Percentiles rank a stretch among this genome's conserved stretches.
Evolutionary conservation across 306 rosid genomes (phyloP).

Genomic region (Bauhinia variegata): DNA sequence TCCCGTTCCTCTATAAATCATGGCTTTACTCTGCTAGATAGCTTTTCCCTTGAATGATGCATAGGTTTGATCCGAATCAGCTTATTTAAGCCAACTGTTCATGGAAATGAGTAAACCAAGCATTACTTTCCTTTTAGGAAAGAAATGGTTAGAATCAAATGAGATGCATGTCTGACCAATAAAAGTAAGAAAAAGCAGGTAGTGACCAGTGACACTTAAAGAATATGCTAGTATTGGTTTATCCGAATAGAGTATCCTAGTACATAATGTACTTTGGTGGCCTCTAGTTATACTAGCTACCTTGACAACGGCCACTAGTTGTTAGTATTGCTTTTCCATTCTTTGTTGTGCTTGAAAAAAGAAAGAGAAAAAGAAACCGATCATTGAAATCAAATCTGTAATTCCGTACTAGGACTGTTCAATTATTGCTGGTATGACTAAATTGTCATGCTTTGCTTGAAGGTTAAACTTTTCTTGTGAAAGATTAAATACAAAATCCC

Average conservation of each 20-base stretch:
- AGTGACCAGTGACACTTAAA: not conserved
- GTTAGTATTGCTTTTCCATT: not conserved
- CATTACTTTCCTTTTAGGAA: not conserved
- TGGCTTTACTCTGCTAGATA: slow-evolving; percentile 7
- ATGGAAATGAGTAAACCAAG: slow-evolving; percentile 5
- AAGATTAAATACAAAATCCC: too few relatives aligned
- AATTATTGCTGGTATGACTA: not conserved
- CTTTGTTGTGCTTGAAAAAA: not conserved
- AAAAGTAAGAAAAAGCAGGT: not conserved
- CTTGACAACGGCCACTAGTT: slow-evolving; percentile 7
- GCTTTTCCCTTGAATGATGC: slow-evolving; percentile 1
- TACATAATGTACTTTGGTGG: too few relatives aligned
- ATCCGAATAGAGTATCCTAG: not conserved
- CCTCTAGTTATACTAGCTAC: not conserved
- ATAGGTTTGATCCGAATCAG: slow-evolving; percentile 4
- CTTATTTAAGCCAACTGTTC: not conserved
- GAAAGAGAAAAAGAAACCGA: not conserved
- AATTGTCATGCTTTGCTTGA: not conserved
- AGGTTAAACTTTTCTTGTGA: not conserved
- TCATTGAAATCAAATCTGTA: not conserved
- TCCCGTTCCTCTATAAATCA: slow-evolving; percentile 19
- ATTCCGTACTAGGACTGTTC: not conserved
- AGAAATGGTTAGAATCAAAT: slow-evolving; percentile 4
- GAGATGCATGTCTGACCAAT: not conserved
- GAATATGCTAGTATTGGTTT: not conserved